Evolutionary conservation across 805 yeast species (phyloP).

Genomic region (Ascoidea asiatica): DNA sequence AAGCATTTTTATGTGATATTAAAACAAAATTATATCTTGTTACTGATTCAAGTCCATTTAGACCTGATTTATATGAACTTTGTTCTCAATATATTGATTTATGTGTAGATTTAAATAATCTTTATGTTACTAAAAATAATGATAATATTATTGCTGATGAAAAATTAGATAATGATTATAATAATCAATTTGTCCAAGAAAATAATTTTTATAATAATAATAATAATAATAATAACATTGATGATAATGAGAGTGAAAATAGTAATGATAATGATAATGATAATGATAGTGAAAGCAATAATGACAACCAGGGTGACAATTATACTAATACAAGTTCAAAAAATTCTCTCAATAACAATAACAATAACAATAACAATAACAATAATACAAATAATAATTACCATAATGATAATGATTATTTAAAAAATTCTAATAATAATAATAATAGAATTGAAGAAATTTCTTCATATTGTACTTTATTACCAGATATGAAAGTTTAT

Average conservation of each 20-base stretch:
- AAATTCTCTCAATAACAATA: constrained; percentile 1
- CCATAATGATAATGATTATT: constrained; percentile 2
- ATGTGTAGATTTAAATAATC: constrained; percentile 72
- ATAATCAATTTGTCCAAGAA: too few relatives aligned
- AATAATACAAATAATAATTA: not conserved
- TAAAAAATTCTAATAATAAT: constrained; percentile 6
- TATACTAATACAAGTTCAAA: constrained; percentile 6
- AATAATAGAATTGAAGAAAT: constrained; percentile 21
- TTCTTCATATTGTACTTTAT: constrained; percentile 60
- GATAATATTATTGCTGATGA: not conserved
- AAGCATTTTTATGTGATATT: constrained; percentile 84
- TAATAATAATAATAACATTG: not conserved
- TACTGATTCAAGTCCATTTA: constrained; percentile 92
- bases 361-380: not conserved
- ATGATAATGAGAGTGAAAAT: not conserved
- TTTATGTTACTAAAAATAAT: constrained; percentile 28
- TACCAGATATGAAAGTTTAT: constrained; percentile 74
- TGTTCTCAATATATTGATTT: constrained; percentile 97
- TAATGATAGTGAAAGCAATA: not conserved
- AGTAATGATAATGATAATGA: not conserved
- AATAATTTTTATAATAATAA: too few relatives aligned
- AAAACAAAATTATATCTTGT: constrained; percentile 91
- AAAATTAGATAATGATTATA: not conserved
- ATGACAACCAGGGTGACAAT: not conserved
- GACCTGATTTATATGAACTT: constrained; percentile 88